These are phyloP conservation scores for Cylindrotheca fusiformis DNA, from an alignment of 108 stramenopile species.

Conservation along the genomic window DNA sequence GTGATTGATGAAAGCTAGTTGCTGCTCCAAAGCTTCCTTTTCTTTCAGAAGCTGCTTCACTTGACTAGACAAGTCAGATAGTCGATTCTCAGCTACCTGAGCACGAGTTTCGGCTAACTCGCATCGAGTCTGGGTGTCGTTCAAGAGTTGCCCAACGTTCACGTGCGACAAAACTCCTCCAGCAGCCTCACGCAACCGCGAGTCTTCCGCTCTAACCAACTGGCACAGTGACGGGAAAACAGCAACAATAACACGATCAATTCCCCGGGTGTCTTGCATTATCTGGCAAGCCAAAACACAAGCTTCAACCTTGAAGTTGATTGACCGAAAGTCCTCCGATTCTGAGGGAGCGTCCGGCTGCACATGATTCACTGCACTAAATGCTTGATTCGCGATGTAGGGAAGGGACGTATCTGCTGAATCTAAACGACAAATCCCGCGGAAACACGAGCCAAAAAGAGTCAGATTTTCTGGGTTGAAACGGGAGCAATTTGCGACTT, in stretches of 20 bases:
- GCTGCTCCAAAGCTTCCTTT: constrained; percentile 51
- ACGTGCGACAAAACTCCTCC: constrained; percentile 42
- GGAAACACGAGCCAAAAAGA: constrained; percentile 57
- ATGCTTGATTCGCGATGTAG: constrained; percentile 38
- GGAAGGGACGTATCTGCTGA: constrained; percentile 36
- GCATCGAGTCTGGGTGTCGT: constrained; percentile 43
- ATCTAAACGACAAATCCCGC: constrained; percentile 48
- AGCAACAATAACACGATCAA: constrained; percentile 45
- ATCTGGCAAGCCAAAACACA: constrained; percentile 49
- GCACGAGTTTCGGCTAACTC: constrained; percentile 46
- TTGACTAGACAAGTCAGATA: constrained; percentile 26
- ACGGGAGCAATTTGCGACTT: constrained; percentile 26
- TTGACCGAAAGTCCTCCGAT: constrained; percentile 2
- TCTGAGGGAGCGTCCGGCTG: not conserved
- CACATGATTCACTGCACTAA: constrained; percentile 31
- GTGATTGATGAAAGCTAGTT: constrained; percentile 26
- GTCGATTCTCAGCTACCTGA: constrained; percentile 32
- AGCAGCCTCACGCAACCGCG: constrained; percentile 50
- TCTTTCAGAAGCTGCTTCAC: constrained; percentile 44
- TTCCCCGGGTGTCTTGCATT: constrained; percentile 39
- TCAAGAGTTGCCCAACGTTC: constrained; percentile 38
- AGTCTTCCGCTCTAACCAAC: constrained; percentile 44
- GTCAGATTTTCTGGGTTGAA: constrained; percentile 8
- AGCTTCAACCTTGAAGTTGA: constrained; percentile 29
- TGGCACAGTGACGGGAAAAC: constrained; percentile 62